Evolutionary conservation across 345 rosid species (phyloP), one percentile per base, ranked within the genome.

Genomic region (Citrus unshiu): DNA sequence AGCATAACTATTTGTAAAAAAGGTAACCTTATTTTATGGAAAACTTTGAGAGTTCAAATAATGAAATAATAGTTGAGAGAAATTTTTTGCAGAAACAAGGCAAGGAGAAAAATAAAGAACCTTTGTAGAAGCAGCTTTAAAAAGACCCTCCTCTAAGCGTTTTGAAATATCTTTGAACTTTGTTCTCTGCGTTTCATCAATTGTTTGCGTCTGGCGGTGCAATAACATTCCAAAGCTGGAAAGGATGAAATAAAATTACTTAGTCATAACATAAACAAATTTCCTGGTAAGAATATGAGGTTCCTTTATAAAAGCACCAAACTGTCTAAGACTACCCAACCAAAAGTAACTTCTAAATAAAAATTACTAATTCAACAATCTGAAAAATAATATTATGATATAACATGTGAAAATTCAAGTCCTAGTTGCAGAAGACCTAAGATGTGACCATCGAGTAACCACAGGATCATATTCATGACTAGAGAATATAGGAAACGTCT

Each of bases 121-220:
- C 99, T 92, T 88, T n/a, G 95, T 57, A 46, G 2, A 76, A 67
- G 98, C 98, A 69, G 57, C 61, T 86, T 84, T 94, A 81, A 89
- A 91, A 34, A 96, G 82, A 70, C 98, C 95, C 73, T 92, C 97
- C 81, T 96, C 99, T 74, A 94, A 83, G 81, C 99, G 97, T 85
- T 82, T 96, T 54, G 91, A 90, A 65, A 92, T 62, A 80, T 90
- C 97, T 82, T 58, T 85, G 73, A 77, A 83, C 84, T 60, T 96
- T 51, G 76, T 75, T 77, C 84, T 84, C 81, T 86, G 85, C 73
- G 78, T 56, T 14, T 91, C 93, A 77, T 72, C 83, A 74, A 89
- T 72, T 34, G 88, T 80, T 64, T 82, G 85, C 39, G 79, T 72
- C 73, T 89, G 91, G 79, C 93, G 87, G 75, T 85, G 89, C 76